A percentile compares a stretch with the other conserved stretches of the same genome.
phyloP scores from a whole-genome alignment of 1,139 yeast species.

The Yarrowia galli region DNA sequence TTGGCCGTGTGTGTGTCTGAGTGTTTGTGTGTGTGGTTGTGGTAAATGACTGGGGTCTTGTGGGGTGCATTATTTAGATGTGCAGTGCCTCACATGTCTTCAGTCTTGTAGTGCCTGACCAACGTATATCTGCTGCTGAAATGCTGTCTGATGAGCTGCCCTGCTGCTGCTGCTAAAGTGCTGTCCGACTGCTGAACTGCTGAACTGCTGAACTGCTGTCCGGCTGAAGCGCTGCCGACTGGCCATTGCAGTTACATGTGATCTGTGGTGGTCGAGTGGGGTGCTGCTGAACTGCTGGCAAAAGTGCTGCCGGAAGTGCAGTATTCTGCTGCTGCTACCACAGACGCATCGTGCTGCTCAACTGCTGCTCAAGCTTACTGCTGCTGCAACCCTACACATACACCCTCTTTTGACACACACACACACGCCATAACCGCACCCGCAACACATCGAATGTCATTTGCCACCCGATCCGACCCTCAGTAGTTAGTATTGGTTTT shows the following conservation, averaged over 20 bases:
- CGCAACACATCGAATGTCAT: conserved; percentile 7
- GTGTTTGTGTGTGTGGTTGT: background rate
- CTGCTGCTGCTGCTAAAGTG: background rate
- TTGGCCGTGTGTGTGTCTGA: background rate
- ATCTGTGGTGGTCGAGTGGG: no score
- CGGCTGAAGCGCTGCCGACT: no score
- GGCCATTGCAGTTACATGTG: no score
- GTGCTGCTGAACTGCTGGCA: background rate
- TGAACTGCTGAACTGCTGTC: background rate
- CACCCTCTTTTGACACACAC: background rate
- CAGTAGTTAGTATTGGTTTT: conserved; percentile 13
- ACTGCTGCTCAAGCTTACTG: background rate
- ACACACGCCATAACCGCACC: background rate
- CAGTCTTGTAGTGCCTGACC: background rate
- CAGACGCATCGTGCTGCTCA: background rate
- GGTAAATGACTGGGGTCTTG: conserved; percentile 11
- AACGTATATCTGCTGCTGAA: background rate
- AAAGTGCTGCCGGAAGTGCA: background rate
- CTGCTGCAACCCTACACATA: conserved; percentile 3
- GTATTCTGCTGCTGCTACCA: no score
- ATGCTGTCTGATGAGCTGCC: background rate
- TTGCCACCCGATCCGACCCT: background rate
- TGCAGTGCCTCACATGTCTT: conserved; percentile 2
- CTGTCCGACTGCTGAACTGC: background rate
- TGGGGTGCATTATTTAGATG: conserved; percentile 13